Evolutionary conservation across 768 basidiomycete genomes (phyloP).

Genomic region (Tulasnella sp.): DNA sequence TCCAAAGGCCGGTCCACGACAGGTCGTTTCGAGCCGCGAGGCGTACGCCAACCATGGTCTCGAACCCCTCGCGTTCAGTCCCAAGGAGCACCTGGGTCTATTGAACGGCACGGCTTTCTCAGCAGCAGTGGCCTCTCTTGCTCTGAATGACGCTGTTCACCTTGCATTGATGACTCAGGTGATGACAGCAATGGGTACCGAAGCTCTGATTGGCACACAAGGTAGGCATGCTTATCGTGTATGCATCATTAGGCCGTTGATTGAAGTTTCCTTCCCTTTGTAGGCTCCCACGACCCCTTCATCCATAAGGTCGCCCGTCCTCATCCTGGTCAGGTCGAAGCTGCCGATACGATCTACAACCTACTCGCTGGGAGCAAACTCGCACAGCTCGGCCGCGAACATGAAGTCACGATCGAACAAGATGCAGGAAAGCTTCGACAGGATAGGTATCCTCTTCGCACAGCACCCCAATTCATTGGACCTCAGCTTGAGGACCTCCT

Average conservation of each 20-base stretch:
- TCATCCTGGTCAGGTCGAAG: constrained; percentile 79
- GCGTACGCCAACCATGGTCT: constrained; percentile 38
- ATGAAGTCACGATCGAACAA: constrained; percentile 60
- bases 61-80: constrained; percentile 37
- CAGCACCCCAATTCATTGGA: constrained; percentile 75
- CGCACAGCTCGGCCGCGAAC: constrained; percentile 50
- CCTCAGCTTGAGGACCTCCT: constrained; percentile 77
- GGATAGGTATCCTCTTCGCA: constrained; percentile 59
- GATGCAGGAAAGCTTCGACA: constrained; percentile 69
- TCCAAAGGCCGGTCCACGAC: constrained; percentile 17
- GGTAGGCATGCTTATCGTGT: constrained; percentile 18
- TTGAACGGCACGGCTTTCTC: constrained; percentile 78
- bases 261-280: not conserved
- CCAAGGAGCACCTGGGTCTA: constrained; percentile 29
- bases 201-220: constrained; percentile 65
- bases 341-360: constrained; percentile 55
- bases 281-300: constrained; percentile 63
- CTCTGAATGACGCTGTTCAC: constrained; percentile 53
- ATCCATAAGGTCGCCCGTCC: constrained; percentile 64
- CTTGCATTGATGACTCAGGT: constrained; percentile 40
- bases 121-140: constrained; percentile 65
- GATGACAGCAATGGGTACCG: constrained; percentile 73
- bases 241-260: not conserved
- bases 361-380: constrained; percentile 60
- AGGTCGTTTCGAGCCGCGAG: constrained; percentile 25